Evolutionary conservation across 768 basidiomycete genomes (phyloP).

Genomic region (Ephemerocybe angulata): DNA sequence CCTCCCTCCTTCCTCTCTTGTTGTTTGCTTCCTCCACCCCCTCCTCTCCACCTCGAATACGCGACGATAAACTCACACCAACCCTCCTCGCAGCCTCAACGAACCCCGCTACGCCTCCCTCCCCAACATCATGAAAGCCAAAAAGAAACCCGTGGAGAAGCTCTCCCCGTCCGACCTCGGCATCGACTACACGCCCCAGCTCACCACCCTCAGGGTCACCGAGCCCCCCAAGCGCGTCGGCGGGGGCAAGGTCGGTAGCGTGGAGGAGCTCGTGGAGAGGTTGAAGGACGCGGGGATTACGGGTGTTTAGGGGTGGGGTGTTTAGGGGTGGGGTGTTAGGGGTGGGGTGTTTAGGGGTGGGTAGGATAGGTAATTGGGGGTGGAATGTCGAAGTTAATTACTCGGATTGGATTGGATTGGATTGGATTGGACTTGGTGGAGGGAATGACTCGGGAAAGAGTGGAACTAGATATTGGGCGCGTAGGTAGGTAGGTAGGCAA

Average conservation of each 20-base stretch:
- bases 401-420: too few species aligned
- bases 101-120: slow-evolving; percentile 97
- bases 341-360: too few species aligned
- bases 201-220: slow-evolving; percentile 82
- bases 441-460: too few species aligned
- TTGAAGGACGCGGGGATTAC: slow-evolving; percentile 81
- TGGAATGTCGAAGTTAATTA: too few species aligned
- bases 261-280: slow-evolving; percentile 86
- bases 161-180: slow-evolving; percentile 74
- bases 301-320: too few species aligned
- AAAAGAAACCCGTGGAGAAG: slow-evolving; percentile 94
- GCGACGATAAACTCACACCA: background rate
- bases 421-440: too few species aligned
- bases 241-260: slow-evolving; percentile 85
- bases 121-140: slow-evolving; percentile 99
- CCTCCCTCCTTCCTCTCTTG: too few species aligned
- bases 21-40: background rate
- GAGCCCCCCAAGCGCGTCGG: slow-evolving; percentile 91
- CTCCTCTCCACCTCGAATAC: background rate
- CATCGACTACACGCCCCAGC: slow-evolving; percentile 74
- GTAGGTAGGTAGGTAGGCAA: too few species aligned
- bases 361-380: too few species aligned
- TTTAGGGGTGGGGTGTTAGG: too few species aligned
- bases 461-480: too few species aligned
- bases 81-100: slow-evolving; percentile 1